Evolutionary conservation across 371 early-diverging fungal genomes (phyloP).

Genomic region (Basidiobolus meristosporus): DNA sequence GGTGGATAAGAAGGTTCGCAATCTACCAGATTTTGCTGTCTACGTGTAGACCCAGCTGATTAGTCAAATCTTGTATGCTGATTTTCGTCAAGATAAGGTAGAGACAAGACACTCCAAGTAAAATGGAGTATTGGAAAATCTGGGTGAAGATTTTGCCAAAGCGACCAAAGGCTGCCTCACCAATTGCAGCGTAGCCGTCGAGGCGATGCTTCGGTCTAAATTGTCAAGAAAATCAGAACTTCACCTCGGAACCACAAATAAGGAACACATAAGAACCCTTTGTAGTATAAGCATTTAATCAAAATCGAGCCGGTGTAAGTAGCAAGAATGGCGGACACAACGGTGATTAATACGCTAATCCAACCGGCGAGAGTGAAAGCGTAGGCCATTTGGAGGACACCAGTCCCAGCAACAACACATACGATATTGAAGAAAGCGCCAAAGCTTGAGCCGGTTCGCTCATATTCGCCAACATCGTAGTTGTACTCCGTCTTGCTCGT

Average conservation of each 20-base stretch:
- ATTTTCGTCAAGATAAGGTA: conserved; percentile 47
- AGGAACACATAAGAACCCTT: too few species aligned
- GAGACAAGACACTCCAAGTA: conserved; percentile 51
- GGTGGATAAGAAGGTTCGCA: too few species aligned
- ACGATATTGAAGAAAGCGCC: conserved; percentile 35
- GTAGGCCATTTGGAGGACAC: conserved; percentile 64
- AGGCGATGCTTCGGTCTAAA: conserved; percentile 15
- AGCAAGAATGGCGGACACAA: conserved; percentile 51
- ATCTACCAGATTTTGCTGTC: too few species aligned
- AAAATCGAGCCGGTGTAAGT: conserved; percentile 45
- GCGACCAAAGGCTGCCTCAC: conserved; percentile 45
- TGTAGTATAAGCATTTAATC: conserved; percentile 43
- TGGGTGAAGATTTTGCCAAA: conserved; percentile 33
- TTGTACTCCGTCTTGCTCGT: too few species aligned
- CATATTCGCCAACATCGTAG: too few species aligned
- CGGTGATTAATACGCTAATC: conserved; percentile 50
- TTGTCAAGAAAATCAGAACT: too few species aligned
- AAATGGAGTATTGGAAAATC: conserved; percentile 45
- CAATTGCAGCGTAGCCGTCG: conserved; percentile 32
- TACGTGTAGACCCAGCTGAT: too few species aligned
- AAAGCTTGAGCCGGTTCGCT: conserved; percentile 4
- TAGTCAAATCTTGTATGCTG: too few species aligned
- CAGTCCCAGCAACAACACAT: conserved; percentile 72
- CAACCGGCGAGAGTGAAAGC: conserved; percentile 67
- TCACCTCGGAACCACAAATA: too few species aligned